phyloP scores from a whole-genome alignment of 495 filamentous ascomycete genomes.

The Neurospora intermedia region DNA sequence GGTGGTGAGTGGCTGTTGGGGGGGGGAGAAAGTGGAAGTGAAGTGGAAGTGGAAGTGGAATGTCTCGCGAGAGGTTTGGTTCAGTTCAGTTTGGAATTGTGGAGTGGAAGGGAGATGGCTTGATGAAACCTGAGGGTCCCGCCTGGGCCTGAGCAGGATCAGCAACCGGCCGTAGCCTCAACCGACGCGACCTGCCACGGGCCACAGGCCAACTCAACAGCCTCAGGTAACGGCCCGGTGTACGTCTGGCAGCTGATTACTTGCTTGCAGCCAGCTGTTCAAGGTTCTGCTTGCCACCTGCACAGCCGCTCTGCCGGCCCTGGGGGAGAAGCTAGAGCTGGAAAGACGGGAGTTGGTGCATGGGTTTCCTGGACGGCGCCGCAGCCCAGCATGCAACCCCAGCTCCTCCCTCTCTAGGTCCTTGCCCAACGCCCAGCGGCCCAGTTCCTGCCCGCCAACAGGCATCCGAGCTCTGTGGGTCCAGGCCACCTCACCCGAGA shows the following conservation, averaged over 20 bases:
- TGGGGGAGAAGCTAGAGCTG: background rate
- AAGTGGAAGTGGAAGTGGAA: constrained; percentile 5
- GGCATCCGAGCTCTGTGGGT: background rate
- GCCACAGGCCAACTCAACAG: background rate
- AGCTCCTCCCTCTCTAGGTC: background rate
- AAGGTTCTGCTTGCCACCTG: background rate
- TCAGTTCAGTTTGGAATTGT: constrained; percentile 18
- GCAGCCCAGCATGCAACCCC: background rate
- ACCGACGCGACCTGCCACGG: background rate
- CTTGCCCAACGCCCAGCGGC: background rate
- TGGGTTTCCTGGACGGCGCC: background rate
- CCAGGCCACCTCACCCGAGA: too few species aligned
- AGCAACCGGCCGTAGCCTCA: constrained; percentile 14
- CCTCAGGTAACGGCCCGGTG: background rate
- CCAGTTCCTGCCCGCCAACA: background rate
- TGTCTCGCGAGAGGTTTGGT: constrained; percentile 22
- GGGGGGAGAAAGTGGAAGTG: constrained; percentile 6
- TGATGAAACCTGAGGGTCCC: constrained; percentile 17
- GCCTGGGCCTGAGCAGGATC: constrained; percentile 4
- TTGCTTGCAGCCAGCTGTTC: background rate
- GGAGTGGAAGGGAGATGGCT: constrained; percentile 15
- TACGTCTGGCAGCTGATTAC: rapidly evolving
- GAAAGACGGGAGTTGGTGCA: background rate
- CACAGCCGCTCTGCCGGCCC: background rate
- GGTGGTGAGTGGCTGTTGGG: background rate